Evolutionary conservation across 2,329 filamentous ascomycete genomes (phyloP).

Genomic region (Aureobasidium mangrovei): DNA sequence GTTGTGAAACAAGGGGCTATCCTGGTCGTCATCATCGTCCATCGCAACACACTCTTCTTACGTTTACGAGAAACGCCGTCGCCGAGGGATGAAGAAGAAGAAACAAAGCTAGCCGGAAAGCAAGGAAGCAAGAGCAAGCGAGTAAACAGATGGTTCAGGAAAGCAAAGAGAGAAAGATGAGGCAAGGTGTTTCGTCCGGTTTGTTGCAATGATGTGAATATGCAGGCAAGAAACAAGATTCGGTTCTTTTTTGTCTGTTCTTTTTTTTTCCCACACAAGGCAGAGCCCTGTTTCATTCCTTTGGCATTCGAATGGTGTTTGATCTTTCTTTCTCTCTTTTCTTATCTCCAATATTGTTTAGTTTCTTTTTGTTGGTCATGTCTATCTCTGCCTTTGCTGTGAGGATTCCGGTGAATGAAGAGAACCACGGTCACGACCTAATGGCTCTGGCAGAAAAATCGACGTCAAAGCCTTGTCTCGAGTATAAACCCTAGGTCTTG

Average conservation of each 20-base stretch:
- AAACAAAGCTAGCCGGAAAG: not conserved
- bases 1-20: not conserved
- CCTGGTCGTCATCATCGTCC: not conserved
- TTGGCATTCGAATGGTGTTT: not conserved
- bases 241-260: not conserved
- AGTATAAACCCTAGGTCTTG: no score
- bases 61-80: conserved; percentile 10
- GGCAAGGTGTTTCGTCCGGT: not conserved
- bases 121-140: not conserved
- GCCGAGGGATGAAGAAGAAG: conserved; percentile 7
- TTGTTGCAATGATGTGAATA: not conserved
- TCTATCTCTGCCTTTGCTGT: no score
- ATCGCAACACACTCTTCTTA: conserved; percentile 4
- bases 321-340: not conserved
- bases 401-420: no score
- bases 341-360: no score
- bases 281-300: not conserved
- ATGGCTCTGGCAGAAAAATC: no score
- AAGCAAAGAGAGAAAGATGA: not conserved
- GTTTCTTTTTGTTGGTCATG: no score
- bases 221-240: conserved; percentile 3
- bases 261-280: not conserved
- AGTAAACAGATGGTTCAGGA: not conserved
- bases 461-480: no score
- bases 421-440: no score